phyloP scores from a whole-genome alignment of 1,284 basidiomycete genomes.

The Exsudoporus floridanus region DNA sequence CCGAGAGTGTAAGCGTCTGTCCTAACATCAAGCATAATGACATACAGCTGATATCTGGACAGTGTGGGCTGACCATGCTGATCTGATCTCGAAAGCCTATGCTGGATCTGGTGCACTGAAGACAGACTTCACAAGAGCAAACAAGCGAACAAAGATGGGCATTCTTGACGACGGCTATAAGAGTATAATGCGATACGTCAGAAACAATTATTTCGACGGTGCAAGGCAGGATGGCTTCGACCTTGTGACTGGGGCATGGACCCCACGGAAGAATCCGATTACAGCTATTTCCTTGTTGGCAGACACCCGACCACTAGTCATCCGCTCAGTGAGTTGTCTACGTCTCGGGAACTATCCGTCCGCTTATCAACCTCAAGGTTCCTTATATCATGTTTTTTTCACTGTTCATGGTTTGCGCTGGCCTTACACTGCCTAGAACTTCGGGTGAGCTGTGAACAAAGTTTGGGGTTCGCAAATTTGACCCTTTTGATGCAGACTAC shows the following conservation, averaged over 20 bases:
- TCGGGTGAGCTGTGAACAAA: constrained; percentile 60
- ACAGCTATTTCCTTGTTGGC: constrained; percentile 65
- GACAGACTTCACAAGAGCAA: constrained; percentile 95
- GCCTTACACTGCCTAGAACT: constrained; percentile 78
- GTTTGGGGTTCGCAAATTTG: constrained; percentile 5
- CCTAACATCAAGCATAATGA: constrained; percentile 1
- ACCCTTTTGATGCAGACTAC: constrained; percentile 51
- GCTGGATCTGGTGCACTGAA: constrained; percentile 96
- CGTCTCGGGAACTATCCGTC: not conserved
- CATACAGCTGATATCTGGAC: constrained; percentile 6
- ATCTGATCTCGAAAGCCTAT: constrained; percentile 89
- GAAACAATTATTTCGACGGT: constrained; percentile 98
- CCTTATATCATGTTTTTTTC: constrained; percentile 84
- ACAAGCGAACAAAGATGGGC: constrained; percentile 82
- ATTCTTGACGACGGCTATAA: constrained; percentile 87
- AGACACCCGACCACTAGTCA: constrained; percentile 77
- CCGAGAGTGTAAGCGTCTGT: constrained; percentile 70
- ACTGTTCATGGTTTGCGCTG: constrained; percentile 83
- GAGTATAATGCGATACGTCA: constrained; percentile 84
- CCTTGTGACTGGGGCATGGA: constrained; percentile 90
- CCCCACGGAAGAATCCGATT: constrained; percentile 70
- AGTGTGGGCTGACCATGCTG: constrained; percentile 99
- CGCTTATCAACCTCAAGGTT: constrained; percentile 51
- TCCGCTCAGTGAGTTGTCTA: constrained; percentile 68
- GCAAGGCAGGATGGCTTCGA: constrained; percentile 92